Evolutionary conservation across 2,329 filamentous ascomycete species (phyloP).

Genomic region (Emergomyces pasteurianus): DNA sequence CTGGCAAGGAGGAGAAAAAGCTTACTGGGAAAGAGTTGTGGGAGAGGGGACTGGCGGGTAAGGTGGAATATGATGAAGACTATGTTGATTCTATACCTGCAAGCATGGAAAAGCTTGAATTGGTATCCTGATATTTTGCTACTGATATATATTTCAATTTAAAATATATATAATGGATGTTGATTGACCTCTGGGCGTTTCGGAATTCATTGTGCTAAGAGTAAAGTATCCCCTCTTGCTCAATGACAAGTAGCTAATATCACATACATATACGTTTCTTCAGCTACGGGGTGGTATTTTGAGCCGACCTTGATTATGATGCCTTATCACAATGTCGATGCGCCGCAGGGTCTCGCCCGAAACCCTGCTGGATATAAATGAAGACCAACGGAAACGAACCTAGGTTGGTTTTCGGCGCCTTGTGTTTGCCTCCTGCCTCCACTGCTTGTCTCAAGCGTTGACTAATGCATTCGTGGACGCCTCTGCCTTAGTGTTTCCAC

Average conservation of each 20-base stretch:
- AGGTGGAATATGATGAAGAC: conserved; percentile 54
- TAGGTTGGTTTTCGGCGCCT: background rate
- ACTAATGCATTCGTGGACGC: background rate
- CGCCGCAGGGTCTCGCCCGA: background rate
- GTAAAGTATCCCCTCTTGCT: background rate
- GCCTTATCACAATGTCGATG: background rate
- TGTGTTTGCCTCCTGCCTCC: background rate
- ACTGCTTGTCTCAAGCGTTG: no score
- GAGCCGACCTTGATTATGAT: background rate
- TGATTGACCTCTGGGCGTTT: background rate
- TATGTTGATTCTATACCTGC: conserved; percentile 50
- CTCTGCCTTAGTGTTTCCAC: no score
- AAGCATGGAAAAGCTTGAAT: conserved; percentile 58
- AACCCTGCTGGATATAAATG: background rate
- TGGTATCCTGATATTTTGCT: conserved; percentile 40
- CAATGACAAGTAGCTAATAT: background rate
- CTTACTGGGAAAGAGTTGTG: conserved; percentile 66
- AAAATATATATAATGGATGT: background rate
- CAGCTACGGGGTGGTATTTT: background rate
- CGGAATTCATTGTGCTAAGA: background rate
- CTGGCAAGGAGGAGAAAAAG: conserved; percentile 53
- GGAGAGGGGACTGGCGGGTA: conserved; percentile 59
- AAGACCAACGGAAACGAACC: no score
- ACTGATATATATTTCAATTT: background rate
- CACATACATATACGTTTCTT: background rate